Evolutionary conservation across 768 basidiomycete species (phyloP).

Genomic region (Boletus rubescentipes): DNA sequence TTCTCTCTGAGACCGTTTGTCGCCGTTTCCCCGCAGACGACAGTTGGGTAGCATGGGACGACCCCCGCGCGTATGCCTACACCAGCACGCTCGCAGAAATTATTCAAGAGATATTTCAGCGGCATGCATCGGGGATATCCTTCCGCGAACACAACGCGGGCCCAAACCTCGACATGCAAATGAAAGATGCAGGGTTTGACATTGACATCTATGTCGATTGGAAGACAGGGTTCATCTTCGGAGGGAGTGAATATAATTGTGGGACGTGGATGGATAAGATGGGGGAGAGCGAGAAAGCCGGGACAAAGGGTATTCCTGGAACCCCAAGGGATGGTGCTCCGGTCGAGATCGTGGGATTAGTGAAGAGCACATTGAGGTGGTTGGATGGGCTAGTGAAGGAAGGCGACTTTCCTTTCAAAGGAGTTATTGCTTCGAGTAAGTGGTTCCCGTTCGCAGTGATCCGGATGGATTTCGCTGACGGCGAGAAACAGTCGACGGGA

Average conservation of each 20-base stretch:
- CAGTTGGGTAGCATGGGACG: constrained; percentile 91
- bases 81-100: constrained; percentile 89
- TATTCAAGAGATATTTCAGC: constrained; percentile 93
- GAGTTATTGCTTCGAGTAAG: constrained; percentile 79
- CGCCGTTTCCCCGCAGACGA: constrained; percentile 96
- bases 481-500: constrained; percentile 58
- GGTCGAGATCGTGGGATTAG: constrained; percentile 89
- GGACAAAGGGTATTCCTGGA: constrained; percentile 93
- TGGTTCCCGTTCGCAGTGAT: background rate
- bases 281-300: constrained; percentile 90
- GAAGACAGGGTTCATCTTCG: constrained; percentile 86
- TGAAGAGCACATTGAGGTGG: constrained; percentile 95
- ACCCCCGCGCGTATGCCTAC: constrained; percentile 76
- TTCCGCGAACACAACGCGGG: constrained; percentile 98
- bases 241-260: constrained; percentile 84
- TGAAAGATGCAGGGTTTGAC: constrained; percentile 90
- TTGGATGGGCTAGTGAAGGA: constrained; percentile 60
- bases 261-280: constrained; percentile 99
- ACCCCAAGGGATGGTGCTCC: constrained; percentile 96
- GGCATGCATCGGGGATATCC: constrained; percentile 87
- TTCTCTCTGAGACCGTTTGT: constrained; percentile 79
- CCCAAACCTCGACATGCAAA: constrained; percentile 95
- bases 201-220: constrained; percentile 95
- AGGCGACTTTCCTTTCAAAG: constrained; percentile 85
- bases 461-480: background rate